Conservation (phyloP, 768 basidiomycete genomes). For the Lentinula aciculospora region DNA sequence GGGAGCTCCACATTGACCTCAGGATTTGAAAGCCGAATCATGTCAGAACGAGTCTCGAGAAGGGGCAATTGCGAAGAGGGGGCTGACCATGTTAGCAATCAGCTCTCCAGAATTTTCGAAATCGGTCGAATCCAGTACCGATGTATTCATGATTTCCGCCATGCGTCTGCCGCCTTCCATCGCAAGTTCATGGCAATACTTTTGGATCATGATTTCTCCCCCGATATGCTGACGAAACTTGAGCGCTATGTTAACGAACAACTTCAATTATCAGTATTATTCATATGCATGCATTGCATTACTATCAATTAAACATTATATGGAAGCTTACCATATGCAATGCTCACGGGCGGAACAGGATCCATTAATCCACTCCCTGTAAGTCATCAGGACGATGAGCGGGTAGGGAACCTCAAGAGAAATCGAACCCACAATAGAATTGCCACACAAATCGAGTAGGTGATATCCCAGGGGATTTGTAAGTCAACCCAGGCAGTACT, state of each 20-base stretch:
- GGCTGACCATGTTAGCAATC: constrained; percentile 67
- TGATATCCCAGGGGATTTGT: constrained; percentile 36
- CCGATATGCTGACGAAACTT: constrained; percentile 77
- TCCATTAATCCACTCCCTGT: constrained; percentile 58
- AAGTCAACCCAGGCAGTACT: constrained; percentile 51
- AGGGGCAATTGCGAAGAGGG: not conserved
- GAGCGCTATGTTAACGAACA: constrained; percentile 39
- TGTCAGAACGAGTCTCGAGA: not conserved
- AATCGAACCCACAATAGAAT: constrained; percentile 28
- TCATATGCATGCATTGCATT: no score
- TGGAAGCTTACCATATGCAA: constrained; percentile 36
- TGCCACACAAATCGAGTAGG: constrained; percentile 33
- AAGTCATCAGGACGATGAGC: not conserved
- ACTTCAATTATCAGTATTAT: no score
- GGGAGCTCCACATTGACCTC: constrained; percentile 40
- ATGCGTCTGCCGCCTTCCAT: constrained; percentile 61
- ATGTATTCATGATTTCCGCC: constrained; percentile 59
- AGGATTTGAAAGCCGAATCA: not conserved
- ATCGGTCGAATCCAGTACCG: constrained; percentile 50
- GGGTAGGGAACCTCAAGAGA: not conserved
- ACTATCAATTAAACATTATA: not conserved
- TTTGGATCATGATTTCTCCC: constrained; percentile 72
- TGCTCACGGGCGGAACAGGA: constrained; percentile 40
- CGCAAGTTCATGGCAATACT: constrained; percentile 70
- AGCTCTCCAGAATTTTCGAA: constrained; percentile 37